Evolutionary conservation across 2,329 filamentous ascomycete species (phyloP).

Genomic region (Penicillium sp.): DNA sequence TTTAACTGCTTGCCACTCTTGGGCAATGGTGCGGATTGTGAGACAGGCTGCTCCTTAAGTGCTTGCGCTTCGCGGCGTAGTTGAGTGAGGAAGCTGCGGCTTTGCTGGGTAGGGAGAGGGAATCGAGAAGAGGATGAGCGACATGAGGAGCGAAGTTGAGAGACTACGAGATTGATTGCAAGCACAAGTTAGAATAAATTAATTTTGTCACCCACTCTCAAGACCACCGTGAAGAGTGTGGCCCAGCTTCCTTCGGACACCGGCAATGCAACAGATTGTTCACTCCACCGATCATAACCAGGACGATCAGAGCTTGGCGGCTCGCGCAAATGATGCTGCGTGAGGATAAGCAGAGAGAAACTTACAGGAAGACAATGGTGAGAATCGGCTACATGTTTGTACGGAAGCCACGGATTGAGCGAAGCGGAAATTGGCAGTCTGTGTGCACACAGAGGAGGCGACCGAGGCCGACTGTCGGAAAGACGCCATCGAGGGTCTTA

Average conservation of each 20-base stretch:
- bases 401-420: slow-evolving; percentile 25
- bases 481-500: slow-evolving; percentile 25
- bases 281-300: too few relatives aligned
- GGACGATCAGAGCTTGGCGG: too few relatives aligned
- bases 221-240: neutral
- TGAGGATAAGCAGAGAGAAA: slow-evolving; percentile 8
- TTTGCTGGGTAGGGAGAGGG: slow-evolving; percentile 23
- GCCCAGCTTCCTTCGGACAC: too few relatives aligned
- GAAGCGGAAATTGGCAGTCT: slow-evolving; percentile 27
- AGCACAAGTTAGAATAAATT: neutral
- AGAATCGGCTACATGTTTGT: slow-evolving; percentile 26
- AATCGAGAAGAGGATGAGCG: slow-evolving; percentile 13
- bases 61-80: slow-evolving; percentile 33
- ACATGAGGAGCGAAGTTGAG: slow-evolving; percentile 17
- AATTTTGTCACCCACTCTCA: too few relatives aligned
- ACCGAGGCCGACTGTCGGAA: slow-evolving; percentile 27
- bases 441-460: slow-evolving; percentile 31
- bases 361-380: slow-evolving; percentile 31
- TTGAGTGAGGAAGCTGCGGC: slow-evolving; percentile 34
- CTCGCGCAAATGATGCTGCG: neutral
- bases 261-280: too few relatives aligned
- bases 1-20: slow-evolving; percentile 12
- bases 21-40: slow-evolving; percentile 19
- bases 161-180: slow-evolving; percentile 20
- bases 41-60: slow-evolving; percentile 31